Evolutionary conservation across 106 monocot species (phyloP), one percentile per base, ranked within the genome.

Genomic region (Amphibolis antarctica): DNA sequence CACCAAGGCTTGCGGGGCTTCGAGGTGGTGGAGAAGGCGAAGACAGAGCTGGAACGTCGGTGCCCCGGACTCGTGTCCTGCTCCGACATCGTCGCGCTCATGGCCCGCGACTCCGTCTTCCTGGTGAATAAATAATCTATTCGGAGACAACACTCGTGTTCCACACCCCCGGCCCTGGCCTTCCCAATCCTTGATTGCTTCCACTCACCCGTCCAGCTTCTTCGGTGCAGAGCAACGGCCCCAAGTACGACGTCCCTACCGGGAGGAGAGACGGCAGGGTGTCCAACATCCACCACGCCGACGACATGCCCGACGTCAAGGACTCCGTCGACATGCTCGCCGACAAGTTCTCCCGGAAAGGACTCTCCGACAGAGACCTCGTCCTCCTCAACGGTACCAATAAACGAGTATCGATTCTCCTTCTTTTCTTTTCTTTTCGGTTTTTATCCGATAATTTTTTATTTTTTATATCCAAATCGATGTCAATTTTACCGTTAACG

Each of bases 301-400:
- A 12, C 22, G 1, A 45, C 17, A 45, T 73, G 64, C 72, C 72
- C 1, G 81, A 77, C 0, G 59, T 73, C 12, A 30, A 28, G 0
- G 89, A 89, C n/a, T 57, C 85, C 4, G 23, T 80, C 10, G 47
- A 52, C 12, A 66, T 63, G 29, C 75, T 89, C 27, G 69, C 28
- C 23, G 57, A 73, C 4, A 89, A 89, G 43, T 89, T 89, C 50
- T 61, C 66, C 0, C 63, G 68, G 15, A 86, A 83, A 27, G 86
- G 86, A 21, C 77, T 86, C 0, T 71, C 74, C 0, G 66, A 70
- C 5, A 79, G 78, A 55, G 89, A 89, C 53, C 74, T 89, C 1
- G 89, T 89, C 10, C 70, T 85, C 45, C 89, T 89, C 28, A 72
- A 29, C 49, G 88, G 88, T 89, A 62, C n/a, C n/a, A n/a, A n/a